These are phyloP conservation scores for Tylopilus plumbeoviolaceoides DNA, from an alignment of 768 basidiomycete species.

Conservation along the genomic window DNA sequence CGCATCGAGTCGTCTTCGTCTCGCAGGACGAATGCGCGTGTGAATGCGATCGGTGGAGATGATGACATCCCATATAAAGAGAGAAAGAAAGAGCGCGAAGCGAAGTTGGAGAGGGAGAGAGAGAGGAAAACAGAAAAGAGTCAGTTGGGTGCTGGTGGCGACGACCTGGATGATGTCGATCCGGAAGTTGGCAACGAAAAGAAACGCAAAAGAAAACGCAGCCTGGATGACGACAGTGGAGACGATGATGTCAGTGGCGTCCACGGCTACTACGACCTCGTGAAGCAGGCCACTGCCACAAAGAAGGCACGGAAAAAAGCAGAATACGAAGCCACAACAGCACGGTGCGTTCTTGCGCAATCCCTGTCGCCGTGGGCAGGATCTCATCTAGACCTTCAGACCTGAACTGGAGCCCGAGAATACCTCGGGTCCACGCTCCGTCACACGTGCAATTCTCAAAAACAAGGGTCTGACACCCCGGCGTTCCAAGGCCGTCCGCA, in stretches of 20 bases:
- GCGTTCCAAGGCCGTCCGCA: conserved; percentile 85
- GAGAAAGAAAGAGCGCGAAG: conserved; percentile 59
- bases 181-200: conserved; percentile 34
- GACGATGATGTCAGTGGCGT: conserved; percentile 45
- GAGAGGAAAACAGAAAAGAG: conserved; percentile 33
- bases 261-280: conserved; percentile 88
- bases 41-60: conserved; percentile 76
- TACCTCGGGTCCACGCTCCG: conserved; percentile 72
- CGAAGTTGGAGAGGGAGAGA: conserved; percentile 45
- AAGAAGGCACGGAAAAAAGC: conserved; percentile 78
- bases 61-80: conserved; percentile 93
- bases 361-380: conserved; percentile 6
- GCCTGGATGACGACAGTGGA: conserved; percentile 36
- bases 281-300: conserved; percentile 67
- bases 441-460: conserved; percentile 87
- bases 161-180: conserved; percentile 60
- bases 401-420: conserved; percentile 36
- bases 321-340: conserved; percentile 67
- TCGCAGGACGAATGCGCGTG: conserved; percentile 69
- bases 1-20: conserved; percentile 82
- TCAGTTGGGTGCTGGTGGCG: conserved; percentile 49
- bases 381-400: conserved; percentile 19
- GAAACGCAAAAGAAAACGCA: conserved; percentile 38
- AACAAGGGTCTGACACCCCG: conserved; percentile 94
- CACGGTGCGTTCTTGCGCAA: conserved; percentile 43